phyloP scores from a whole-genome alignment of 1,139 yeast genomes.

The Geotrichum europaeum region DNA sequence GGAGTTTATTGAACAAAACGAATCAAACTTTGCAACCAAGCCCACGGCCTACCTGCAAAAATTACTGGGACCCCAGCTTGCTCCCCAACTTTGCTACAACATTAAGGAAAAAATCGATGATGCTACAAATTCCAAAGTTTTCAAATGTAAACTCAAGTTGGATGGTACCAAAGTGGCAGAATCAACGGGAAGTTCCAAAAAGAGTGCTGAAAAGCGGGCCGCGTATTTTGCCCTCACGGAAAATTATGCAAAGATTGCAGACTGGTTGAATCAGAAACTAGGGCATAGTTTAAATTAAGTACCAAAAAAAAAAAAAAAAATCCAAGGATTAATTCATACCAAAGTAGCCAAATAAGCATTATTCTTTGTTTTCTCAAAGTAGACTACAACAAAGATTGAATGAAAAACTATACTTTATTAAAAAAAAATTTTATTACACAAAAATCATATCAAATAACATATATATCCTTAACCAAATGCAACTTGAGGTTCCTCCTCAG shows the following conservation, averaged over 20 bases:
- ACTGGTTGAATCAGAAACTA: neutral
- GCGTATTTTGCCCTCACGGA: constrained; percentile 11
- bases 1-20: constrained; percentile 5
- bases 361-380: neutral
- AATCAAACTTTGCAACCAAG: neutral
- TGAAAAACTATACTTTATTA: neutral
- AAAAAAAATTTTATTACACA: neutral
- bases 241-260: neutral
- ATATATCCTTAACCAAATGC: constrained; percentile 19
- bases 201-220: constrained; percentile 15
- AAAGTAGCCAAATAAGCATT: too few species aligned
- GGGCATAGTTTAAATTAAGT: too few species aligned
- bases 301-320: too few species aligned
- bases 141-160: constrained; percentile 4
- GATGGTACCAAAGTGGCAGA: neutral
- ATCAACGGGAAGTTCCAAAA: constrained; percentile 12
- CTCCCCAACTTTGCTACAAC: neutral
- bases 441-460: neutral
- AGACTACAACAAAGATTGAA: neutral
- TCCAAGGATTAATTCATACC: too few species aligned
- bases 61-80: neutral
- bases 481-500: constrained; percentile 14
- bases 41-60: constrained; percentile 7
- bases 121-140: neutral
- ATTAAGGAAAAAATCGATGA: neutral